These are phyloP conservation scores for Backusella tarrabulga DNA, from an alignment of 192 early-diverging fungal genomes.

Conservation along the genomic window DNA sequence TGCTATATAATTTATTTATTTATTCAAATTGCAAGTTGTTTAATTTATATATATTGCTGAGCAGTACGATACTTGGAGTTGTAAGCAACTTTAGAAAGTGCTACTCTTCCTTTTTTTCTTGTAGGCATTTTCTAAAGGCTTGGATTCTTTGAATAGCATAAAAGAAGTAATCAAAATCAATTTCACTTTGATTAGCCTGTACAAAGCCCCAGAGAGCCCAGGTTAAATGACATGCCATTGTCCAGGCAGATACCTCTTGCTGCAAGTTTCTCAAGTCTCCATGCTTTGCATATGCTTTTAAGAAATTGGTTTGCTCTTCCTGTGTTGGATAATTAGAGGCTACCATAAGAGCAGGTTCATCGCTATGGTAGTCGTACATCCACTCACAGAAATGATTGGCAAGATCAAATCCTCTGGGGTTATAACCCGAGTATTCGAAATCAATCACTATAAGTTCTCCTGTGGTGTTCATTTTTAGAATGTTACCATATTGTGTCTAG, in stretches of 20 bases:
- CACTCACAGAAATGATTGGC: constrained; percentile 88
- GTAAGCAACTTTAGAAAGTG: background rate
- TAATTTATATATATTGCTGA: too few relatives aligned
- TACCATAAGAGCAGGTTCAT: constrained; percentile 42
- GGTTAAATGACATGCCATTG: constrained; percentile 57
- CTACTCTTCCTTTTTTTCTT: background rate
- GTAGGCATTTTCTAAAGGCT: constrained; percentile 35
- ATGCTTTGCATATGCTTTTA: constrained; percentile 60
- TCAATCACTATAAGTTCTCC: constrained; percentile 74
- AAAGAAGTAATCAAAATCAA: constrained; percentile 75
- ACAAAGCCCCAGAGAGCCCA: constrained; percentile 85
- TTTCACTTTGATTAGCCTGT: constrained; percentile 72
- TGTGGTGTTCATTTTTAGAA: constrained; percentile 57
- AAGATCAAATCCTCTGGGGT: constrained; percentile 76
- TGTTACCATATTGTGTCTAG: constrained; percentile 85
- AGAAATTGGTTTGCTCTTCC: constrained; percentile 55
- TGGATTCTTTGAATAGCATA: constrained; percentile 60
- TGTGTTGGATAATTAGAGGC: constrained; percentile 52
- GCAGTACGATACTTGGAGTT: too few relatives aligned
- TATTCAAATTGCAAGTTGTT: too few relatives aligned
- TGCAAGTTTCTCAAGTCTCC: background rate
- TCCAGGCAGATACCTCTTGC: constrained; percentile 39
- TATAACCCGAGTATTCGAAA: constrained; percentile 83
- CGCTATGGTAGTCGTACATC: constrained; percentile 76
- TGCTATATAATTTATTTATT: too few relatives aligned